phyloP scores from a whole-genome alignment of 768 basidiomycete genomes.

The Boletellus emodensis region DNA sequence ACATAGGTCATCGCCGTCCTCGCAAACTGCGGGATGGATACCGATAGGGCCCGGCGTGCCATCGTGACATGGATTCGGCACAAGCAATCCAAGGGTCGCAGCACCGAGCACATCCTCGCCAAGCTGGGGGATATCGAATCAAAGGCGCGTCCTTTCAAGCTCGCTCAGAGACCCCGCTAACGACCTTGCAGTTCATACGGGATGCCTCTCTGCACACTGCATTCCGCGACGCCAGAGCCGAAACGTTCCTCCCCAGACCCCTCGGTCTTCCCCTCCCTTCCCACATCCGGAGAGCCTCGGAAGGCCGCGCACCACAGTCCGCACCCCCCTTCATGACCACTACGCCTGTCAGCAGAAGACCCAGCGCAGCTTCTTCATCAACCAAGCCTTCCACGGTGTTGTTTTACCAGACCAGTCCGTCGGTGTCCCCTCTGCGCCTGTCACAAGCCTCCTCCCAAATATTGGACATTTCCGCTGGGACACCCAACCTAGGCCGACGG shows the following conservation, averaged over 20 bases:
- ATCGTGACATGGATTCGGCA: slow-evolving; percentile 28
- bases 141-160: slow-evolving; percentile 18
- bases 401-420: neutral
- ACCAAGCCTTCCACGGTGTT: neutral
- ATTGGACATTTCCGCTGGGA: neutral
- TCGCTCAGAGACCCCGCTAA: neutral
- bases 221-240: slow-evolving; percentile 33
- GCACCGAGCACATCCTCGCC: slow-evolving; percentile 28
- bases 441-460: slow-evolving; percentile 8
- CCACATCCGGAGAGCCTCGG: neutral
- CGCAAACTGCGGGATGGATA: slow-evolving; percentile 32
- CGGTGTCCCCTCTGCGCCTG: neutral
- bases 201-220: slow-evolving; percentile 26
- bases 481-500: neutral
- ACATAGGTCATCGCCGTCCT: slow-evolving; percentile 30
- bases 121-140: slow-evolving; percentile 28
- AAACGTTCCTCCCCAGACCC: slow-evolving; percentile 25
- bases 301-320: neutral
- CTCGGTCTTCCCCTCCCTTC: slow-evolving; percentile 25
- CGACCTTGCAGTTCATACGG: slow-evolving; percentile 25
- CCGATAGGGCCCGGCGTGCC: slow-evolving; percentile 23
- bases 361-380: neutral
- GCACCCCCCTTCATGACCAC: neutral
- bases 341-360: neutral
- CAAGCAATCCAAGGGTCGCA: slow-evolving; percentile 28